Base-by-base conservation (phyloP, 2,329 filamentous ascomycete genomes). In the Colletotrichum godetiae region DNA sequence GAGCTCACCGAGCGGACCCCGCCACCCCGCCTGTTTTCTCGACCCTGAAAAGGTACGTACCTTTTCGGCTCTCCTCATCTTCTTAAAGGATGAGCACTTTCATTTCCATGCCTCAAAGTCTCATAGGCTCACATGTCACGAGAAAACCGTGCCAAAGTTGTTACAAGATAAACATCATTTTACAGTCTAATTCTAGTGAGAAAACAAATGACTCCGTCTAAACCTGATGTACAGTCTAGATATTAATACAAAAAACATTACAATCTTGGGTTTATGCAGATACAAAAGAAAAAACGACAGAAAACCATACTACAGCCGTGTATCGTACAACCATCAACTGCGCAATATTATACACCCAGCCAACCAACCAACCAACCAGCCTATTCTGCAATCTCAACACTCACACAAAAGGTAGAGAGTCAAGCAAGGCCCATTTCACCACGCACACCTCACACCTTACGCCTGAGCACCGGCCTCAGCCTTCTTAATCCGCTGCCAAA, bases 1-100 rank as follows among this genome's bases (percentile, higher is more conserved):
- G 60, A 12, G 7, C 42, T 53, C 46, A 63, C 60, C 63, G 55
- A 59, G n/a, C 4, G 76, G 76, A 33, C 75, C 49, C 78, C 81
- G 67, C 75, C 67, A 77, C 69, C 33, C 75, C 68, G 53, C 53
- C 57, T 68, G 8, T 1, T 7, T n/a, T 4, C 11, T 12, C 33
- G 76, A 52, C 10, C 66, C 65, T 49, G 42, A 10, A 49, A n/a
- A n/a, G 19, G 19, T n/a, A 49, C 42, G 42, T 49, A 49, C 19
- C 15, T 10, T 46, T 46, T 46, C 10, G 42, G 27, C 27, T 27
- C 27, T 27, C 27, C 2, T 46, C 0, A 2, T 3, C 2, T 1
- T 46, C 19, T n/a, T 10, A 6, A n/a, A n/a, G 19, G 42, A n/a
- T 49, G 42, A 49, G 42, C 19, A 49, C 19, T 5, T 37, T 13